Evolutionary conservation across 139 green algal genomes (phyloP).

Genomic region (Chlamydomonas asymmetrica): DNA sequence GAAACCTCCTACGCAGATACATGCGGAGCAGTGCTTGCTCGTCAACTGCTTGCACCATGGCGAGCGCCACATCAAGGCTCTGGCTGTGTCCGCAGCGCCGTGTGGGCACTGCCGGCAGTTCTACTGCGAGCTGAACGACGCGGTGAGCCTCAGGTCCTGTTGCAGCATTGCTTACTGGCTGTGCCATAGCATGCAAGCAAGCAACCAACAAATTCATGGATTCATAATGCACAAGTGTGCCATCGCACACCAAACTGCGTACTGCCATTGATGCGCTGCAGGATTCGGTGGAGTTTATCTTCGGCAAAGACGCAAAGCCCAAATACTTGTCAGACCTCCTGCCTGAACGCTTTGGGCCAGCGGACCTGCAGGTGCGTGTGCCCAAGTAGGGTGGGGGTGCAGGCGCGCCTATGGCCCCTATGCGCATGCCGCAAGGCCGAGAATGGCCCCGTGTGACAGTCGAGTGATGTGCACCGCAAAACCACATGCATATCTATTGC

Average conservation of each 20-base stretch:
- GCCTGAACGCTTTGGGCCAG: constrained; percentile 73
- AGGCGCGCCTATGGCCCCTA: neutral
- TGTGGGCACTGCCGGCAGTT: constrained; percentile 91
- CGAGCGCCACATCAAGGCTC: constrained; percentile 53
- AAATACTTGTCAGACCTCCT: constrained; percentile 57
- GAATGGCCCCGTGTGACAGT: no score
- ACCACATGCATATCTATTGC: no score
- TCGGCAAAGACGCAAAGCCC: neutral
- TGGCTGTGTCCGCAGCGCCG: constrained; percentile 77
- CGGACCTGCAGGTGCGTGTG: constrained; percentile 52
- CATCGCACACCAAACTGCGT: neutral
- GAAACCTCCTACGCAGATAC: constrained; percentile 41
- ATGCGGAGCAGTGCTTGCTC: constrained; percentile 86
- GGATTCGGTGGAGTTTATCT: constrained; percentile 17
- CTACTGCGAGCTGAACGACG: constrained; percentile 70
- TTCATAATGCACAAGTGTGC: neutral
- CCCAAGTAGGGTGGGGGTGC: constrained; percentile 8
- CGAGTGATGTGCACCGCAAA: no score
- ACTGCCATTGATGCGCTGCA: neutral
- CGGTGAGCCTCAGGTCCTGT: no score
- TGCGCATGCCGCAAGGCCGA: no score
- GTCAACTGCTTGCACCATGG: constrained; percentile 62
- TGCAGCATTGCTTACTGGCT: no score
- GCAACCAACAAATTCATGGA: no score
- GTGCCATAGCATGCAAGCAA: no score